phyloP scores from a whole-genome alignment of 768 basidiomycete genomes.

The Mycena belliarum region DNA sequence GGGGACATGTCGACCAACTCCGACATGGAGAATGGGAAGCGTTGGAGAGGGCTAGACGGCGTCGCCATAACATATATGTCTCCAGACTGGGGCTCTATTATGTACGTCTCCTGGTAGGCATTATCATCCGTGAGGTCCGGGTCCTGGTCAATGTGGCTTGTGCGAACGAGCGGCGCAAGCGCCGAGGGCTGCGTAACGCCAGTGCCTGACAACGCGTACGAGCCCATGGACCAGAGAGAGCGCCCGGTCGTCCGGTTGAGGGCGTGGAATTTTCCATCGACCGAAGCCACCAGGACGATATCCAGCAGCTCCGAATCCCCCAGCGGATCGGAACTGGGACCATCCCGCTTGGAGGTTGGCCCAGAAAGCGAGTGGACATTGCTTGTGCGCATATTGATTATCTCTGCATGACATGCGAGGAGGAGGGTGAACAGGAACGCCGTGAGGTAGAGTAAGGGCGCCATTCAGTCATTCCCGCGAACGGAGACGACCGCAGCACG shows the following conservation, averaged over 20 bases:
- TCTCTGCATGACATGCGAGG: conserved; percentile 33
- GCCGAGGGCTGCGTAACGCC: conserved; percentile 47
- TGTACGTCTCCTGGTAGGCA: conserved; percentile 72
- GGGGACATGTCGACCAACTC: conserved; percentile 92
- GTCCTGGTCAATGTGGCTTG: conserved; percentile 59
- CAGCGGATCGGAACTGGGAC: conserved; percentile 23
- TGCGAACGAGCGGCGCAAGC: conserved; percentile 74
- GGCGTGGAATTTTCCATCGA: conserved; percentile 95
- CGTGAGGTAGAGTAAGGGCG: conserved; percentile 28
- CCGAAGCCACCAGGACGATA: conserved; percentile 85
- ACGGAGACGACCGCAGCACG: not conserved
- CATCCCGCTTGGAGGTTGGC: conserved; percentile 12
- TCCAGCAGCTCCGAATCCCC: conserved; percentile 70
- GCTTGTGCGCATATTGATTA: conserved; percentile 29
- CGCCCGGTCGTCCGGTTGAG: conserved; percentile 84
- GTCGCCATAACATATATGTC: conserved; percentile 86
- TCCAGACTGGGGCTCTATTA: conserved; percentile 94
- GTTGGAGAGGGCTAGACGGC: conserved; percentile 71
- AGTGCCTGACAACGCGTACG: conserved; percentile 43
- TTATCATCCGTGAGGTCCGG: conserved; percentile 59
- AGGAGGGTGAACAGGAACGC: conserved; percentile 29
- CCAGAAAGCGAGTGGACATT: conserved; percentile 30
- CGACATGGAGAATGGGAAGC: conserved; percentile 88
- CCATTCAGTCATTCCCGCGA: conserved; percentile 34
- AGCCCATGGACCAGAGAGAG: conserved; percentile 86